Evolutionary conservation across 1,284 basidiomycete species (phyloP).

Genomic region (Papiliotrema laurentii): DNA sequence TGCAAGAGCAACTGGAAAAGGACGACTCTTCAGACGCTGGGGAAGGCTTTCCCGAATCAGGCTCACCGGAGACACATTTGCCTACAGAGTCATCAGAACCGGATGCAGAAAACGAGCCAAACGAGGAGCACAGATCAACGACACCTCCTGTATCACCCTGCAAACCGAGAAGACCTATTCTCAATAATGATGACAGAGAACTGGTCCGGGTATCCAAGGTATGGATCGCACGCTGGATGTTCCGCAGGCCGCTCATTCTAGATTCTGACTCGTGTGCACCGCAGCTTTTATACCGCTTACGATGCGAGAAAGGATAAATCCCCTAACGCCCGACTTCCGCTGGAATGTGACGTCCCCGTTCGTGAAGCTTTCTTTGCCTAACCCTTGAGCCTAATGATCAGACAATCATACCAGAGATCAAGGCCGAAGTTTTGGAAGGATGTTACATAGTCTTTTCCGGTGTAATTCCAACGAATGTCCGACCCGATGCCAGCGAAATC

Average conservation of each 20-base stretch:
- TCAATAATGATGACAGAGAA: conserved; percentile 87
- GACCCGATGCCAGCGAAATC: conserved; percentile 60
- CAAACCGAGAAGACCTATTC: conserved; percentile 52
- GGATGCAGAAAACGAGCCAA: neutral
- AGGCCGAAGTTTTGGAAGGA: conserved; percentile 67
- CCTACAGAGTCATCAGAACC: no score
- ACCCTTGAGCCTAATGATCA: conserved; percentile 48
- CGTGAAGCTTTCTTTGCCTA: conserved; percentile 25
- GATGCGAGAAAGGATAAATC: conserved; percentile 35
- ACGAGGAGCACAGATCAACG: neutral
- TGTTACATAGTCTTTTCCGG: conserved; percentile 85
- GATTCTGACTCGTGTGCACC: conserved; percentile 73
- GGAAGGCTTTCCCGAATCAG: neutral
- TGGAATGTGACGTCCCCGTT: conserved; percentile 43
- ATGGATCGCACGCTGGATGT: conserved; percentile 21
- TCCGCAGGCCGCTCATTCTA: conserved; percentile 42
- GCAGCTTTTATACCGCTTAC: conserved; percentile 60
- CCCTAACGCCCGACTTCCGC: conserved; percentile 52
- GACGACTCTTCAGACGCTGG: neutral
- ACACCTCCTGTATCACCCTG: conserved; percentile 16
- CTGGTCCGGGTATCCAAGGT: conserved; percentile 70
- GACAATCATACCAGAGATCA: conserved; percentile 77
- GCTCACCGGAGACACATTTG: no score
- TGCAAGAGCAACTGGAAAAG: conserved; percentile 7
- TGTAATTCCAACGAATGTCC: conserved; percentile 74